Evolutionary conservation across 192 early-diverging fungal genomes (phyloP).

Genomic region (Dimargaris cristalligena): DNA sequence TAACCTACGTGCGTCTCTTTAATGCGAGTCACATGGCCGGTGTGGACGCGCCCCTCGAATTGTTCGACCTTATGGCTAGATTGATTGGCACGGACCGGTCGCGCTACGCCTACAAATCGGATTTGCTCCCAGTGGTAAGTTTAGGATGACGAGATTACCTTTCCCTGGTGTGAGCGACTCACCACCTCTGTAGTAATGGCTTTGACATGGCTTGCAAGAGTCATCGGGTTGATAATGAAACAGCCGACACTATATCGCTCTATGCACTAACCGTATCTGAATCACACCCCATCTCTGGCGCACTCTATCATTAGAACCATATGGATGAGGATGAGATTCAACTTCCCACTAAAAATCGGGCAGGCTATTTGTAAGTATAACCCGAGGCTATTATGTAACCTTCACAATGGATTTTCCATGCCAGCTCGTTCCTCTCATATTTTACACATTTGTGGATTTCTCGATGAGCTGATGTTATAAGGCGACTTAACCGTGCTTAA

Average conservation of each 20-base stretch:
- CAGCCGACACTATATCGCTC: neutral
- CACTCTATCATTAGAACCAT: neutral
- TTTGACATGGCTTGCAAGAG: neutral
- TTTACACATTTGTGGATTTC: too few species aligned
- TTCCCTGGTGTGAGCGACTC: neutral
- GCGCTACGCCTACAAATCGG: neutral
- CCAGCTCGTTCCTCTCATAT: too few species aligned
- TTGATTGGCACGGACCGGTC: conserved; percentile 16
- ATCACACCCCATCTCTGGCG: too few species aligned
- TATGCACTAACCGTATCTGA: neutral
- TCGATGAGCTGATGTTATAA: too few species aligned
- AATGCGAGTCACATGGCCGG: conserved; percentile 58
- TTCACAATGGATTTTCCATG: neutral
- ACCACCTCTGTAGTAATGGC: neutral
- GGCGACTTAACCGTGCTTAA: too few species aligned
- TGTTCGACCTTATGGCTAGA: conserved; percentile 39
- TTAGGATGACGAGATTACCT: neutral
- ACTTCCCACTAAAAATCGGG: neutral
- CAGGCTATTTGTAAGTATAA: neutral
- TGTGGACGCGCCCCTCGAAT: conserved; percentile 39
- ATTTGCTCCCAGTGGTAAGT: conserved; percentile 2
- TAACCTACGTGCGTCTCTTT: conserved; percentile 38
- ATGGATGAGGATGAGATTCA: neutral
- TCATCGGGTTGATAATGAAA: neutral
- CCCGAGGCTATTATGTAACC: neutral